Conservation (phyloP, 2,329 filamentous ascomycete genomes). For the Biscogniauxia sp. region DNA sequence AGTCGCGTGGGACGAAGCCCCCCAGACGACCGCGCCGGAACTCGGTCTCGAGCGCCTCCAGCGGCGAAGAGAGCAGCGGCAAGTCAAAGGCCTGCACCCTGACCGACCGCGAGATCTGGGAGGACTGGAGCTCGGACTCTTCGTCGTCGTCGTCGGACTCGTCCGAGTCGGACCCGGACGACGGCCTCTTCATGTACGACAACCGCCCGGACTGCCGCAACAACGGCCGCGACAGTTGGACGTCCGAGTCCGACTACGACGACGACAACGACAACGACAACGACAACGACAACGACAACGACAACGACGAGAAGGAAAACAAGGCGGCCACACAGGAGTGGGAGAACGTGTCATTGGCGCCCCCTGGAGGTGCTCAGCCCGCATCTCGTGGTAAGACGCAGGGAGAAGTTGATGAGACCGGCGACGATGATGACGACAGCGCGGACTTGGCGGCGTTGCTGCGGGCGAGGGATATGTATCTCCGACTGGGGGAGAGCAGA, state of each 20-base stretch:
- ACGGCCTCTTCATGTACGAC: not conserved
- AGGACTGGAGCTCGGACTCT: conserved; percentile 11
- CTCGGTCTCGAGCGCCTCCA: not conserved
- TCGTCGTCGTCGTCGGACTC: no score
- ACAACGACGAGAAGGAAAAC: not conserved
- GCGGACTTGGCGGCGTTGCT: conserved; percentile 3
- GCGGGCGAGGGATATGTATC: not conserved
- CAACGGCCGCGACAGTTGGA: not conserved
- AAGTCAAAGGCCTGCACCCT: conserved; percentile 14
- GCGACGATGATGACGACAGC: not conserved
- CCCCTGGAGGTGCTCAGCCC: no score
- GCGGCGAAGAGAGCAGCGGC: not conserved
- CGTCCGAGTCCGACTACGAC: conserved; percentile 5
- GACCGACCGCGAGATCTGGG: conserved; percentile 6
- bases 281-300: conserved; percentile 6
- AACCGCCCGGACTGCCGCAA: not conserved
- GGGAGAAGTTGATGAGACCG: conserved; percentile 2
- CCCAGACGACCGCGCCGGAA: not conserved
- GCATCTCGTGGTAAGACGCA: not conserved
- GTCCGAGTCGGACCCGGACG: conserved; percentile 1
- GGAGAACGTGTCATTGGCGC: not conserved
- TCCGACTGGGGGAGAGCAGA: not conserved
- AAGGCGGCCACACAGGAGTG: not conserved
- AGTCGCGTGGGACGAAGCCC: no score
- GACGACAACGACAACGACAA: conserved; percentile 11